Evolutionary conservation across 1,284 basidiomycete genomes (phyloP), one percentile per base, ranked within the genome.

Genomic region (Cutaneotrichosporon arboriforme): DNA sequence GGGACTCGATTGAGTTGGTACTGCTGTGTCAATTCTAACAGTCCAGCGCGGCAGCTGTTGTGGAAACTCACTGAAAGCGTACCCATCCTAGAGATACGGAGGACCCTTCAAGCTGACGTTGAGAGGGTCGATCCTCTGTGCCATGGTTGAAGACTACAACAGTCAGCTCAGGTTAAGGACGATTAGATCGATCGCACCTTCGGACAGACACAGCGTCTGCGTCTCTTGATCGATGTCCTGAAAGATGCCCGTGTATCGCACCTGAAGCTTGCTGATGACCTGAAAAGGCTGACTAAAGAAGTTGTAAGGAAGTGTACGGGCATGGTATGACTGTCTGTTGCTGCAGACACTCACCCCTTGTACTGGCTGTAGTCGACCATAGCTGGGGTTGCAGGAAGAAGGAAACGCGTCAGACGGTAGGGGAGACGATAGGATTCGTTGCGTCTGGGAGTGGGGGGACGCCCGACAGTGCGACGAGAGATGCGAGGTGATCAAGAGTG

Each of bases 41-140:
- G 22, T 39, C 5, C 15, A n/a, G n/a, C n/a, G n/a, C n/a, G n/a
- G n/a, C n/a, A n/a, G n/a, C n/a, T n/a, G n/a, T 2, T 5, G n/a
- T 4, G 4, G 18, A 0, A 26, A 79, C 86, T 64, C 69, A 85
- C 88, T 94, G 49, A 85, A 89, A 77, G 89, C 93, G 75, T 84
- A 87, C 77, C 72, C 72, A 73, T 15, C 72, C 72, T 1, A 73
- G 60, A 1, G 62, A 64, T 17, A 56, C 58, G 3, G 59, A 49
- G 0, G 65, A 67, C 4, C 68, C 68, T 10, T 68, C 64, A 4
- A 72, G 49, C 34, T 62, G 65, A 14, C 63, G 55, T 7, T 59
- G 53, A 0, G 66, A 63, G 4, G 66, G 65, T n/a, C 72, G 55
- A 51, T 71, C 67, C 57, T 73, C 72, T 0, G 72, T 72, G 8